Conservation (phyloP, 148 eudicot species). For the Amaranthus palmeri region DNA sequence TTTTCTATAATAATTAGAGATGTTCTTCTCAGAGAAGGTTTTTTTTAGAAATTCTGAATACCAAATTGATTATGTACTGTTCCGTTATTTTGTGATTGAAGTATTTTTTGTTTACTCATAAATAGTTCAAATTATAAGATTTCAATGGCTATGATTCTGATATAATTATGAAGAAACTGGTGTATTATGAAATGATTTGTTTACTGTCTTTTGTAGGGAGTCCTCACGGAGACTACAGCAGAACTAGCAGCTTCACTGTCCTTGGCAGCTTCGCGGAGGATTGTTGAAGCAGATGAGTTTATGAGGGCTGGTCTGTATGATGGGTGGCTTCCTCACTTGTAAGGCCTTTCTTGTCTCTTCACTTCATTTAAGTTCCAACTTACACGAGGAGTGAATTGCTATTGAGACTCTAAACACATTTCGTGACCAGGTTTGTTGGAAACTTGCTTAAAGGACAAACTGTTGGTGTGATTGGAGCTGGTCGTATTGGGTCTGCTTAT, state of each 20-base stretch:
- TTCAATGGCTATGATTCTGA: no score
- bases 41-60: no score
- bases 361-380: conserved; percentile 1
- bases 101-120: no score
- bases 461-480: conserved; percentile 99
- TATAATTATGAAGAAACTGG: background rate
- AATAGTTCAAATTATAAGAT: no score
- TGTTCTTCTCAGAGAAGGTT: no score
- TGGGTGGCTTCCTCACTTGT: conserved; percentile 99
- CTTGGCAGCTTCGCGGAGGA: conserved; percentile 84
- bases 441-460: conserved; percentile 98
- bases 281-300: conserved; percentile 97
- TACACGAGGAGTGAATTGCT: background rate
- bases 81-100: no score
- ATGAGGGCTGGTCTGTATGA: conserved; percentile 95
- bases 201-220: conserved; percentile 51
- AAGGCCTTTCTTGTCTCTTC: conserved; percentile 20
- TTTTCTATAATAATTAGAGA: no score
- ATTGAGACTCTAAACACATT: background rate
- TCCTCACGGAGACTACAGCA: conserved; percentile 96
- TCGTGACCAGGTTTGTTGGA: conserved; percentile 71
- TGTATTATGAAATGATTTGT: background rate
- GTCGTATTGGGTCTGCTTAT: conserved; percentile 96
- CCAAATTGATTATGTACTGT: no score
- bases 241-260: conserved; percentile 96